These are phyloP conservation scores for Aspergillus funiculosus DNA, from an alignment of 495 filamentous ascomycete species.

Conservation along the genomic window DNA sequence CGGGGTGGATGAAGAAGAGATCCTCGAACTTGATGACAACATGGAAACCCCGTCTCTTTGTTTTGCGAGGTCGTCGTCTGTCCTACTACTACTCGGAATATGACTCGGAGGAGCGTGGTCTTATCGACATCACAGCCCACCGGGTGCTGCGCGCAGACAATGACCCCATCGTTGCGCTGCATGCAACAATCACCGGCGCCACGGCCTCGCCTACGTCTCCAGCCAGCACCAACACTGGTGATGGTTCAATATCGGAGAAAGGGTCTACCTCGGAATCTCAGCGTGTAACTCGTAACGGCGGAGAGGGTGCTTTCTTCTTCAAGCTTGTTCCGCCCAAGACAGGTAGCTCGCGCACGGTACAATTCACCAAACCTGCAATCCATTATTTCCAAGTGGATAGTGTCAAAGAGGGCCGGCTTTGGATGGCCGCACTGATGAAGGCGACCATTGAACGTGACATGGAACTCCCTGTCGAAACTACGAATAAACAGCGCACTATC, in stretches of 20 bases:
- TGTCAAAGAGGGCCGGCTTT: conserved; percentile 77
- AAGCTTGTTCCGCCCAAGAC: conserved; percentile 89
- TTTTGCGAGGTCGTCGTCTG: conserved; percentile 81
- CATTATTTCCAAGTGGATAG: conserved; percentile 97
- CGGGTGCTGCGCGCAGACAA: conserved; percentile 92
- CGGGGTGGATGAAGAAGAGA: conserved; percentile 99
- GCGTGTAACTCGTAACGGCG: conserved; percentile 25
- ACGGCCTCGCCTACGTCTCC: conserved; percentile 70
- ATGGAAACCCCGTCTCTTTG: conserved; percentile 93
- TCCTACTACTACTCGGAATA: conserved; percentile 95
- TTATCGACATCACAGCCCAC: conserved; percentile 97
- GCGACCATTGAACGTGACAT: conserved; percentile 96
- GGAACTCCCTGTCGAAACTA: conserved; percentile 66
- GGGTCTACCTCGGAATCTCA: conserved; percentile 23
- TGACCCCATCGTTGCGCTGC: conserved; percentile 80
- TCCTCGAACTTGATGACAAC: conserved; percentile 91
- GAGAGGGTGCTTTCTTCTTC: conserved; percentile 83
- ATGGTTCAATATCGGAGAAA: conserved; percentile 34
- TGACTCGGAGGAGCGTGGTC: conserved; percentile 84
- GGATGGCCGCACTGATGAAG: conserved; percentile 99
- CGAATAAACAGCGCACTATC: conserved; percentile 94
- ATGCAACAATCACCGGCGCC: conserved; percentile 86
- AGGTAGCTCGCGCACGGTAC: conserved; percentile 84
- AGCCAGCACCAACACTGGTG: conserved; percentile 51
- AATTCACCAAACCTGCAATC: conserved; percentile 92